Evolutionary conservation across 2,329 filamentous ascomycete species (phyloP), one percentile per base, ranked within the genome.

Genomic region (Neofusicoccum umdonicola): DNA sequence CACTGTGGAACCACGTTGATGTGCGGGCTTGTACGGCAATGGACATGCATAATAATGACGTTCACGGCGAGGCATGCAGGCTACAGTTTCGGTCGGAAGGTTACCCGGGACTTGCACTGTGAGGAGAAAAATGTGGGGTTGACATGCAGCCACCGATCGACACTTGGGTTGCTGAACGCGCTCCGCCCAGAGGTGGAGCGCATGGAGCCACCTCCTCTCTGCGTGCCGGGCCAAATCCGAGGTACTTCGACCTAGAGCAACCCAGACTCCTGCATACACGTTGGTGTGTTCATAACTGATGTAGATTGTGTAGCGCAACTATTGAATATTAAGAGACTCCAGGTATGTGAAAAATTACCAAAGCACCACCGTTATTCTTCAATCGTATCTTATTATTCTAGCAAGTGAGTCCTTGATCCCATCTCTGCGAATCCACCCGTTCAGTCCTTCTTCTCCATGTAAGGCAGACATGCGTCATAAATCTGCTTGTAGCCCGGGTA

Each of bases 401-500:
- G 27, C 27, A 7, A 7, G 27, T 1, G 27, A 31, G 27, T 31
- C 27, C 27, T 7, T 31, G 27, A 31, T 31, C 27, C 27, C 27
- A 31, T 31, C 27, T 31, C 27, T 31, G 27, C 45, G 41, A 65
- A 9, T 64, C 58, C 60, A 63, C 62, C 44, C 66, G 63, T n/a
- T 60, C 44, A 56, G 34, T 65, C 57, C 39, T 64, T 62, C 62
- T 60, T 68, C 35, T 64, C 61, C 67, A 68, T 65, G 15, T 60
- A 67, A 22, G 47, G 50, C 44, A 61, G 19, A 57, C 64, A 68
- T 13, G 64, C 67, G 39, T 63, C 58, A 57, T 67, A 68, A 17
- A 67, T 22, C 37, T 62, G 56, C 41, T 19, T 39, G 45, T 37
- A 67, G 31, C 64, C 67, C 19, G 62, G 56, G n/a, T 56, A 63